Conservation (phyloP, 2,329 filamentous ascomycete species). For the Fusarium palustre region DNA sequence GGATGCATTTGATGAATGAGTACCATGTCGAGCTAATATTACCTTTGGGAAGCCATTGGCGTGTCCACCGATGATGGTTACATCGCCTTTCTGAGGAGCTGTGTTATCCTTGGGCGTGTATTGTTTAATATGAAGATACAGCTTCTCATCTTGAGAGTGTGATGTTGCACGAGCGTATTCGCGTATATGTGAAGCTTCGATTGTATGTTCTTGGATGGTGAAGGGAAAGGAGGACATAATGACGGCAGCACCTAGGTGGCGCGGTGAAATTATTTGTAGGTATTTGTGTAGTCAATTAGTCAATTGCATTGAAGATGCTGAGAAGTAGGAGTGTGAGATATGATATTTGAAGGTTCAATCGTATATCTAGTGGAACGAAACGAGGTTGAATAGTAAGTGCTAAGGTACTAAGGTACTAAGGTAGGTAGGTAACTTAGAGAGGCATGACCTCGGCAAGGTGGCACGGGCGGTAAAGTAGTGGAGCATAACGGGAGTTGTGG, state of each 20-base stretch:
- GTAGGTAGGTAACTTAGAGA: background rate
- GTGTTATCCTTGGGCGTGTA: constrained; percentile 82
- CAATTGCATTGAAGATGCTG: background rate
- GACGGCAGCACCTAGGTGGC: background rate
- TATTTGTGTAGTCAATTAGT: background rate
- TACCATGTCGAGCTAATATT: background rate
- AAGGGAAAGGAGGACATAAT: constrained; percentile 57
- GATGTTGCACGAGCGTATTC: constrained; percentile 82
- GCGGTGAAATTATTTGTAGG: background rate
- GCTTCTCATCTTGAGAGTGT: constrained; percentile 77
- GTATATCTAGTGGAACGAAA: background rate
- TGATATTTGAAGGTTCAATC: background rate
- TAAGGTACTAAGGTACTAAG: too few relatives aligned
- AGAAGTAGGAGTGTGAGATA: background rate
- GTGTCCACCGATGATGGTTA: constrained; percentile 88
- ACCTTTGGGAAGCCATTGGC: constrained; percentile 95
- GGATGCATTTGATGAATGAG: background rate
- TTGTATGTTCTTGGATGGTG: constrained; percentile 76
- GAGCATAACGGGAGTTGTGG: constrained; percentile 28
- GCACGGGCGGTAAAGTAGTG: background rate
- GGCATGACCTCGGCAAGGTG: constrained; percentile 35
- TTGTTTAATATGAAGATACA: constrained; percentile 85
- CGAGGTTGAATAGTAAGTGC: constrained; percentile 16
- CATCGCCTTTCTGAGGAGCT: constrained; percentile 75
- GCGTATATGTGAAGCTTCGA: constrained; percentile 82